phyloP scores from a whole-genome alignment of 2,329 filamentous ascomycete species.

The Microcyclosporella mali region DNA sequence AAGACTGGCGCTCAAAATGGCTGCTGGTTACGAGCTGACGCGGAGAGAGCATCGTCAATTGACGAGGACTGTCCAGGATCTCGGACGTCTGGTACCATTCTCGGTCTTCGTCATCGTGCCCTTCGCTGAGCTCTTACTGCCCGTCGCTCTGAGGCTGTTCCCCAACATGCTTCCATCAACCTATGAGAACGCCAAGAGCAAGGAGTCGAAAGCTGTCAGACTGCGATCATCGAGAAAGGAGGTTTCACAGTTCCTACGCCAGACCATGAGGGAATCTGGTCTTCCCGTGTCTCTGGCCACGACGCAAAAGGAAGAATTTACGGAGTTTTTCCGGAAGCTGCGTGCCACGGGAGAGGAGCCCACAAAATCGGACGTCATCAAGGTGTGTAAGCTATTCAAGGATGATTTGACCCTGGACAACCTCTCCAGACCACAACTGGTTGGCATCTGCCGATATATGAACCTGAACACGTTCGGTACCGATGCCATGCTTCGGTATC shows the following conservation, averaged over 20 bases:
- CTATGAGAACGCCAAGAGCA: constrained; percentile 85
- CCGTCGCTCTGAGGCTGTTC: constrained; percentile 87
- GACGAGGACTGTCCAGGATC: constrained; percentile 85
- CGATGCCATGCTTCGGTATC: constrained; percentile 95
- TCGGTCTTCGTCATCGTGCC: constrained; percentile 96
- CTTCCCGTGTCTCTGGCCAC: constrained; percentile 77
- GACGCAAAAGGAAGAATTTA: constrained; percentile 87
- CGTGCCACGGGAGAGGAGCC: constrained; percentile 84
- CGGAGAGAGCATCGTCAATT: constrained; percentile 89
- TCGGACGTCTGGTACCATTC: constrained; percentile 88
- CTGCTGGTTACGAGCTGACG: constrained; percentile 91
- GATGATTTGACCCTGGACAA: constrained; percentile 97
- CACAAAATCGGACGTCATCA: constrained; percentile 86
- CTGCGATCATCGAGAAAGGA: constrained; percentile 85
- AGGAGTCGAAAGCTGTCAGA: constrained; percentile 77
- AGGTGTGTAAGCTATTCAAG: constrained; percentile 98
- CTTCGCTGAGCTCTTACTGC: constrained; percentile 87
- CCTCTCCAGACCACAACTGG: constrained; percentile 85
- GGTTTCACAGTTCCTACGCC: constrained; percentile 81
- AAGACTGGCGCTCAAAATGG: constrained; percentile 90
- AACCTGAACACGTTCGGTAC: constrained; percentile 96
- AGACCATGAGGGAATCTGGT: constrained; percentile 88
- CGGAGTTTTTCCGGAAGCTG: constrained; percentile 95
- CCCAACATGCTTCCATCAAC: constrained; percentile 96
- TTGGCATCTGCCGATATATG: constrained; percentile 98